Base-by-base conservation (phyloP, 352 stramenopile species). In the Elongisporangium prolatum region DNA sequence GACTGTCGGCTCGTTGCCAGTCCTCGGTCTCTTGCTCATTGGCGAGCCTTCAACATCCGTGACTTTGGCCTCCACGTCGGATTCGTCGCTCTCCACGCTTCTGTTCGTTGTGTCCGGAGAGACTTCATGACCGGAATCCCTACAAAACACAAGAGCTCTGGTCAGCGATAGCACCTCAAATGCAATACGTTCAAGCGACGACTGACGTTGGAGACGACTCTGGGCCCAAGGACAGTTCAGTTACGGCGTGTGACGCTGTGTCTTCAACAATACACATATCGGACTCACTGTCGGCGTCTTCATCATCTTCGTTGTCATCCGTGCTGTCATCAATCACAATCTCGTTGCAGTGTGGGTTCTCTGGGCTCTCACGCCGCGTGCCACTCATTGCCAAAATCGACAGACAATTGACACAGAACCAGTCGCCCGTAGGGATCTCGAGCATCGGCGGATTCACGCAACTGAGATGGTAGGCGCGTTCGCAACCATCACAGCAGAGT, bases 381-480 rank as follows among this genome's bases (percentile, higher is more conserved):
- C 57, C 17, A 11, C 25, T 67, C 25, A 63, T 63, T 24, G 57
- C 65, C 20, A 80, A 28, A 14, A 68, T 62, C 8, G 48, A 11
- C 4, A 69, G 62, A 53, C 80, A 90, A 28, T 71, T 47, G 20
- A 44, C 21, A 50, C 81, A 91, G 54, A 77, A 91, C 78, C 78
- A 91, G 59, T 91, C 79, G 57, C 71, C 66, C 48, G 69, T 71
- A 16, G 71, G 74, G 22, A 84, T 44, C 56, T 80, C 74, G 20
- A 74, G 69, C 56, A 89, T 88, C 49, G 78, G 76, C 20, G 80
- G 74, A 16, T 77, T 74, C n/a, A 87, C 77, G 57, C 81, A 91
- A 54, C 73, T 84, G 38, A 88, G 79, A 50, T 91, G 81, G 50
- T 84, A 91, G 24, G 81, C 79, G 54, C 81, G 81, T 47, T 81